Evolutionary conservation across 106 monocot genomes (phyloP).

Genomic region (Hemerocallis citrina): DNA sequence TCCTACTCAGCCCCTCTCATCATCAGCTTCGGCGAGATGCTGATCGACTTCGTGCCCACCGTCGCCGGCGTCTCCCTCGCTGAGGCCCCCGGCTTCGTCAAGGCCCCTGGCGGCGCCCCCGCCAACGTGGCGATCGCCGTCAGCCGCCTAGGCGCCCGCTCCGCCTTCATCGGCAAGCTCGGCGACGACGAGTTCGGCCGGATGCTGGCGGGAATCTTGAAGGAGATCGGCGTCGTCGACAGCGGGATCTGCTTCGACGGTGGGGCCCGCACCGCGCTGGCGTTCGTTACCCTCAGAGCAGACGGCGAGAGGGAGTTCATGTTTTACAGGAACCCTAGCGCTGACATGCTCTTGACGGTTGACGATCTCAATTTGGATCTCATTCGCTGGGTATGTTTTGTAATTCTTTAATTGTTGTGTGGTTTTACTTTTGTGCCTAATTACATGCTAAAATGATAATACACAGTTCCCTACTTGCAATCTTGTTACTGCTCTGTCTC

Average conservation of each 20-base stretch:
- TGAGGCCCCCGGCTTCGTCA: constrained; percentile 18
- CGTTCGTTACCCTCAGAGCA: constrained; percentile 52
- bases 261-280: constrained; percentile 52
- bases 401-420: no score
- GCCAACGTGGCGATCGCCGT: constrained; percentile 21
- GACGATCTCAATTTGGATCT: constrained; percentile 51
- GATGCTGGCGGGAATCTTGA: constrained; percentile 56
- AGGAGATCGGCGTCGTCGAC: constrained; percentile 46
- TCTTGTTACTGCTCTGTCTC: no score
- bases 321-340: constrained; percentile 65
- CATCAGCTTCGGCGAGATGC: constrained; percentile 23
- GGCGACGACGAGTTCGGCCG: constrained; percentile 75
- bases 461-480: no score
- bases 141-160: constrained; percentile 22
- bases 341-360: constrained; percentile 56
- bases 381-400: constrained; percentile 41
- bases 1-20: not conserved
- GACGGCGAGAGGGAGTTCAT: constrained; percentile 73
- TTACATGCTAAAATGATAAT: no score
- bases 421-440: no score
- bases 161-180: constrained; percentile 65
- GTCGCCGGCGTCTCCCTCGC: constrained; percentile 17
- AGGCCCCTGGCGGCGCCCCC: constrained; percentile 24
- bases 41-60: constrained; percentile 25
- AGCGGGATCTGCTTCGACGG: constrained; percentile 49